Evolutionary conservation across 148 eudicot species (phyloP).

Genomic region (Chenopodium berlandieri): DNA sequence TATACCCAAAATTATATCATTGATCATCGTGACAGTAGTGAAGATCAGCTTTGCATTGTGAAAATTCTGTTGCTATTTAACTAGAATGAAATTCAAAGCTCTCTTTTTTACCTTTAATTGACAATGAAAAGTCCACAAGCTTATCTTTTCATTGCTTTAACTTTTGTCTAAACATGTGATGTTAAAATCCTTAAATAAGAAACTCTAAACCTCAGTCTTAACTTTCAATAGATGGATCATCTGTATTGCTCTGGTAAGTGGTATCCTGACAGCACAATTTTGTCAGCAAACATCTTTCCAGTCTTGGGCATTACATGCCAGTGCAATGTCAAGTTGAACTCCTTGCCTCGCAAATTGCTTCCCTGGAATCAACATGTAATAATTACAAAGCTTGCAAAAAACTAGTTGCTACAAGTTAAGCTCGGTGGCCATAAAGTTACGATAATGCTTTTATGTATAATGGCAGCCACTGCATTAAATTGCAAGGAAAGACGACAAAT

Average conservation of each 20-base stretch:
- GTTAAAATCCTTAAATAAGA: neutral
- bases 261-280: constrained; percentile 67
- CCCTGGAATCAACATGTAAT: constrained; percentile 43
- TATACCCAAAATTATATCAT: neutral
- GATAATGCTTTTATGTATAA: too few species aligned
- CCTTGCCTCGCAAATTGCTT: constrained; percentile 73
- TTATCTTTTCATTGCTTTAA: neutral
- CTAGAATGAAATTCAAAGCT: neutral
- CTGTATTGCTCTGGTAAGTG: constrained; percentile 66
- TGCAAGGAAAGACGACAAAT: neutral
- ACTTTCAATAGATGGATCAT: constrained; percentile 25
- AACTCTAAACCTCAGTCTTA: neutral
- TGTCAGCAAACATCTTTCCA: constrained; percentile 93
- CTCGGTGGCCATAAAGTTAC: neutral
- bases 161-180: constrained; percentile 2
- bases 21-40: neutral
- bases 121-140: too few species aligned
- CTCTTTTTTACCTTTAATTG: neutral
- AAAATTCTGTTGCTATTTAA: constrained; percentile 3
- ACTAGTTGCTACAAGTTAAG: neutral
- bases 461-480: neutral
- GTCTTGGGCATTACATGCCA: constrained; percentile 99
- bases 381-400: constrained; percentile 1
- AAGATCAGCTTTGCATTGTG: neutral
- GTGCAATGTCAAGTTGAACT: constrained; percentile 82